These are phyloP conservation scores for Penstemon newberryi DNA, from an alignment of 257 asterid species.

Conservation along the genomic window DNA sequence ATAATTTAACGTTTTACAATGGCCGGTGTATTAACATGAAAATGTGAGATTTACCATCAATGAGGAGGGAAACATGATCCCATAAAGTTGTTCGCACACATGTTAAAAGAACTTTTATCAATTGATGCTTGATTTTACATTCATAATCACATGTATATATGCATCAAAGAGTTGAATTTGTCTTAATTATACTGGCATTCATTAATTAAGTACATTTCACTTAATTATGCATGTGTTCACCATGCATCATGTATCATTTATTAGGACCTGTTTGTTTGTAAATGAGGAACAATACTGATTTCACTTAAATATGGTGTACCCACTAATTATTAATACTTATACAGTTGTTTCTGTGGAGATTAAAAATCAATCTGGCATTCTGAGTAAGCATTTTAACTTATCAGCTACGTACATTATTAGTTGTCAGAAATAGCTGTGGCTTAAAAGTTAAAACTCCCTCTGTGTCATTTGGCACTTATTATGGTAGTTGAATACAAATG, in stretches of 20 bases:
- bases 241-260: slow-evolving; percentile 30
- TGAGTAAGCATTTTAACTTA: no score
- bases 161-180: slow-evolving; percentile 26
- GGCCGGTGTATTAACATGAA: no score
- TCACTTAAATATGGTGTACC: neutral
- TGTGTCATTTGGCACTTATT: no score
- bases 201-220: slow-evolving; percentile 24
- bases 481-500: no score
- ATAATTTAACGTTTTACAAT: no score
- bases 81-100: slow-evolving; percentile 18
- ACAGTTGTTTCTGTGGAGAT: slow-evolving; percentile 20
- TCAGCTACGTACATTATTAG: no score
- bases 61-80: neutral
- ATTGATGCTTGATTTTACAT: slow-evolving; percentile 27
- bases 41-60: neutral
- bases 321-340: slow-evolving; percentile 14
- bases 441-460: no score
- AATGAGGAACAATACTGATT: neutral
- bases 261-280: slow-evolving; percentile 3
- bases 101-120: slow-evolving; percentile 13
- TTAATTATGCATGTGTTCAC: slow-evolving; percentile 10
- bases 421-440: no score
- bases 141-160: slow-evolving; percentile 29
- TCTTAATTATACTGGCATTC: slow-evolving; percentile 16
- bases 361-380: no score